Base-by-base conservation (phyloP, 225 moss, liverwort and hornwort genomes). In the Physcomitrellopsis africana region DNA sequence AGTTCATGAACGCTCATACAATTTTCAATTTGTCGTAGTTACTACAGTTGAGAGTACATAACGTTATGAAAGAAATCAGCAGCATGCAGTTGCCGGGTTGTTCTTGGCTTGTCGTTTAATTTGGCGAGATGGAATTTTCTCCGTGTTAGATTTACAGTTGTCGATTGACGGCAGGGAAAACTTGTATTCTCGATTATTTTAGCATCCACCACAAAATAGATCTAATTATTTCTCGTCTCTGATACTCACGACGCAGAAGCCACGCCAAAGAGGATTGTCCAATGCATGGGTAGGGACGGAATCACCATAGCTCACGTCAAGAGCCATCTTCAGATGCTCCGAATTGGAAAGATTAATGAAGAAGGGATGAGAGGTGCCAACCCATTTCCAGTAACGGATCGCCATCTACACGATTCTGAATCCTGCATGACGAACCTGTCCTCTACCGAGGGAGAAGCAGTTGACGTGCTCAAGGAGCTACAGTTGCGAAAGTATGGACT, bases 281-380 rank as follows among this genome's bases (percentile, higher is more conserved):
- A 86, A 43, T 77, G 64, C 49, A 90, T 90, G 90, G 60, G 85
- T 41, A 81, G 60, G 65, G 80, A 86, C 3, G 88, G 81, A 66
- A 83, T 90, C 72, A 90, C 88, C 27, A 88, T 90, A 48, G 88
- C 90, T 0, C 90, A 90, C 17, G 80, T 90, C 60, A 90, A 90
- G 76, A 90, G 90, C 61, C 90, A 90, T 63, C 83, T 90, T 65
- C 90, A 83, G 80, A 80, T 80, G 32, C 32, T 37, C 7, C 32
- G 32, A 37, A 4, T 4, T 2, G 32, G 32, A 37, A 37, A 2
- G 32, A 37, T 37, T 37, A 37, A 37, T 37, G 32, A 37, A 37
- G 7, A 37, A 37, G 32, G 32, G 7, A 37, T 37, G 32, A 37
- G 32, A 1, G 3, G 3, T 2, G 32, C 5, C 32, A 2, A 37